These are phyloP conservation scores for Asterochloris sp. DNA, from an alignment of 139 green algal species.

Conservation along the genomic window DNA sequence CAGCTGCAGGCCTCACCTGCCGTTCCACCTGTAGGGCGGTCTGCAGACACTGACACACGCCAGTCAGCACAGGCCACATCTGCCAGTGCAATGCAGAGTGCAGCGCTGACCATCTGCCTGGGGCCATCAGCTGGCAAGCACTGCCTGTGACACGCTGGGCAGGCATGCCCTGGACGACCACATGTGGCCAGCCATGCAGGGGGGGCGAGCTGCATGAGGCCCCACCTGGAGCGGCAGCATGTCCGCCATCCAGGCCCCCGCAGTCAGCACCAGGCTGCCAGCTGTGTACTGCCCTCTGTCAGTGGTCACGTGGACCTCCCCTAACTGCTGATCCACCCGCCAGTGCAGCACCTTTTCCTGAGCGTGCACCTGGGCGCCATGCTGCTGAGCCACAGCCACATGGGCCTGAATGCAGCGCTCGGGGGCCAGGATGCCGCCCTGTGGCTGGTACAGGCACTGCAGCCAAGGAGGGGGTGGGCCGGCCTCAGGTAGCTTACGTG, in stretches of 20 bases:
- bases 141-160: neutral
- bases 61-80: too few species aligned
- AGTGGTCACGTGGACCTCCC: slow-evolving; percentile 32
- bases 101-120: too few species aligned
- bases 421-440: slow-evolving; percentile 60
- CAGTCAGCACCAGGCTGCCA: slow-evolving; percentile 46
- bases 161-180: neutral
- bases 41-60: too few species aligned
- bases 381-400: slow-evolving; percentile 15
- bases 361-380: slow-evolving; percentile 31
- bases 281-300: slow-evolving; percentile 23
- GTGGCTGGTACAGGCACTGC: slow-evolving; percentile 51
- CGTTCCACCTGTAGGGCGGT: too few species aligned
- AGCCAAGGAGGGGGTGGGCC: neutral
- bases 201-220: neutral
- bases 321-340: slow-evolving; percentile 9
- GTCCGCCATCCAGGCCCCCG: slow-evolving; percentile 62
- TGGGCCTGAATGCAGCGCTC: slow-evolving; percentile 62
- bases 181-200: neutral
- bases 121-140: too few species aligned
- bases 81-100: too few species aligned
- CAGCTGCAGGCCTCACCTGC: too few species aligned
- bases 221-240: slow-evolving; percentile 44
- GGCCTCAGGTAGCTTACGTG: too few species aligned
- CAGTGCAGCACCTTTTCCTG: slow-evolving; percentile 26